Percentiles rank a stretch among this genome's conserved stretches.
These are phyloP conservation scores for Apiotrichum gracile DNA, from an alignment of 1,284 basidiomycete genomes.

Conservation along the genomic window DNA sequence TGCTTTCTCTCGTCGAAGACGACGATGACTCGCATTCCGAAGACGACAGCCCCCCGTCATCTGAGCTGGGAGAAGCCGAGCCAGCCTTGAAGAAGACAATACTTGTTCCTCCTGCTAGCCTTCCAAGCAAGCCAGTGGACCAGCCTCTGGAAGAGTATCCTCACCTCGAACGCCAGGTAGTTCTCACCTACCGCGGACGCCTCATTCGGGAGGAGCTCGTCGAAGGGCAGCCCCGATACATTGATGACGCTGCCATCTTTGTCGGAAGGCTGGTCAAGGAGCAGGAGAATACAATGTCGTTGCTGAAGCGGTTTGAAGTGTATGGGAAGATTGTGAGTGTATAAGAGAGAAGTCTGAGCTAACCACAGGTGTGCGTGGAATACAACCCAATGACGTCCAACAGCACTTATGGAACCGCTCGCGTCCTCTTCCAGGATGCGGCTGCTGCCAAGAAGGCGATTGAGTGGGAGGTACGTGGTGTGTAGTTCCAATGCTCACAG, in stretches of 20 bases:
- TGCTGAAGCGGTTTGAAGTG: conserved; percentile 27
- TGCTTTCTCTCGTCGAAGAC: neutral
- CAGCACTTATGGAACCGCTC: conserved; percentile 19
- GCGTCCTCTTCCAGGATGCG: conserved; percentile 26
- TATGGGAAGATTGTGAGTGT: conserved; percentile 33
- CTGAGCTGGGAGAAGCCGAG: no score
- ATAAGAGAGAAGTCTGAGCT: neutral
- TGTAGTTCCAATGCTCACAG: neutral
- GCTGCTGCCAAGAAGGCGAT: conserved; percentile 24
- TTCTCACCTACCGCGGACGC: conserved; percentile 27
- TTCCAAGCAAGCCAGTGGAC: neutral
- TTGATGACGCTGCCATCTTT: conserved; percentile 32
- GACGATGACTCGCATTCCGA: neutral
- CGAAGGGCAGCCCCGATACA: conserved; percentile 13
- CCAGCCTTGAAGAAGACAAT: no score
- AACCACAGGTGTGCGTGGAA: conserved; percentile 24
- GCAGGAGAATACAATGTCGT: conserved; percentile 19
- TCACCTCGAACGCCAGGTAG: conserved; percentile 8
- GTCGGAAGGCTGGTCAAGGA: conserved; percentile 28
- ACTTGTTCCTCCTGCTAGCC: neutral
- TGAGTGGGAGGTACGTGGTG: conserved; percentile 24
- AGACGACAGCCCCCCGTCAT: neutral
- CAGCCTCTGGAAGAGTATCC: neutral
- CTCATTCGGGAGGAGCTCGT: conserved; percentile 15
- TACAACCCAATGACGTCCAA: conserved; percentile 16